Base-by-base conservation (phyloP, 2,329 filamentous ascomycete species). In the Dactylonectria macrodidyma region DNA sequence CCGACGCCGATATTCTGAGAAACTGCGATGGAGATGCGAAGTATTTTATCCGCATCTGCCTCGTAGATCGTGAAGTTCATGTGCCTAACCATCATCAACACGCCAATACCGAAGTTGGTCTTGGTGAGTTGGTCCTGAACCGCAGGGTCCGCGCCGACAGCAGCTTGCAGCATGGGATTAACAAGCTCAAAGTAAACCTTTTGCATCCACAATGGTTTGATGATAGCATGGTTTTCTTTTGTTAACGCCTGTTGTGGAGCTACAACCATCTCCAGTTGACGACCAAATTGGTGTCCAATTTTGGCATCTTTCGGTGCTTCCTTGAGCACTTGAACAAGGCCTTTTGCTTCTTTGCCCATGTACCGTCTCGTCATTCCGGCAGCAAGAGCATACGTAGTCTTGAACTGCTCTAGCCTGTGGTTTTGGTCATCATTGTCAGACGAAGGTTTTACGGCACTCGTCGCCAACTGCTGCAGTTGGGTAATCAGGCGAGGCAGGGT, bases 31-130 rank as follows among this genome's bases (percentile, higher is more conserved):
- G 85, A 81, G 16, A 89, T 79, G 9, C 85, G 83, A 3, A 88
- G 78, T 6, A 90, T 80, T 36, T 78, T 76, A 4, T 81, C 81
- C 1, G 83, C 78, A 56, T 90, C 87, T 16, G 85, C 83, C 50
- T 88, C 83, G 75, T 88, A 90, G 19, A 88, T 82, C 2, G 81
- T 75, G 59, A 85, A 88, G 19, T 78, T 78, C 65, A 89, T 82
- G 73, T 88, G 83, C 67, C 82, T 84, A 8, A 88, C 78, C 54
- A 87, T 81, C 0, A 84, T 79, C 5, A 90, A 80, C 6, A 85
- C 81, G 3, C 82, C 84, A 33, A 88, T 80, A 34, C 85, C 82
- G 59, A 84, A 84, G 66, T 84, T 85, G 1, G 76, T 78, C 66
- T 76, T 80, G 59, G 71, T 67, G 9, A 72, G 72, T 14, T 75